Conservation (phyloP, 2,329 filamentous ascomycete species). For the Colletotrichum siamense region DNA sequence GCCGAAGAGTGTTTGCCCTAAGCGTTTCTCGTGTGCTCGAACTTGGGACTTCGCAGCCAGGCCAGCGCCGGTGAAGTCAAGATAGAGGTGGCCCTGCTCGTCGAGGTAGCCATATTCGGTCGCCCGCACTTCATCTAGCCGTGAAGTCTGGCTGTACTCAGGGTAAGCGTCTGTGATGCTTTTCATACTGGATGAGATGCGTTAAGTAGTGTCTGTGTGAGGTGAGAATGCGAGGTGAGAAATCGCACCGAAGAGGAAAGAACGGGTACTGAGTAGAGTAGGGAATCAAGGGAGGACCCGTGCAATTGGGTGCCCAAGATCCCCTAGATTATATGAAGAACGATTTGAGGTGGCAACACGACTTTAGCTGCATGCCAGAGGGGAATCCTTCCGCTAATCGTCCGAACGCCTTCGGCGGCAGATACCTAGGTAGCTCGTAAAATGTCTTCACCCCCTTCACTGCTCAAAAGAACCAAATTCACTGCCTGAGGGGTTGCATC, state of each 20-base stretch:
- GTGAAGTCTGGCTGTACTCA: conserved; percentile 36
- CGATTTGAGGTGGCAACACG: background rate
- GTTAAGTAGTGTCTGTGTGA: background rate
- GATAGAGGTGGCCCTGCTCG: conserved; percentile 41
- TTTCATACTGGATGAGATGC: background rate
- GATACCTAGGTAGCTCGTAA: background rate
- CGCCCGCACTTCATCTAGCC: conserved; percentile 34
- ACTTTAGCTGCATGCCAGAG: background rate
- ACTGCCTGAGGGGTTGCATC: background rate
- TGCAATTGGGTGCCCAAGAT: background rate
- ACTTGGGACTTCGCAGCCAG: conserved; percentile 38
- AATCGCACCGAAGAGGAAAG: background rate
- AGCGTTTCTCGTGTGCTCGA: conserved; percentile 33
- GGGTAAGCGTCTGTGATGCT: conserved; percentile 29
- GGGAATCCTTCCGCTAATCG: background rate
- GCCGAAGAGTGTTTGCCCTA: conserved; percentile 35
- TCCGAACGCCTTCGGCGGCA: background rate
- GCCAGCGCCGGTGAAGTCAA: conserved; percentile 46
- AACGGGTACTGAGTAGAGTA: background rate
- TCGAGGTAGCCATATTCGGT: conserved; percentile 43
- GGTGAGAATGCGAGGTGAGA: background rate
- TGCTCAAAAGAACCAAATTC: background rate
- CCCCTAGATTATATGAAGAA: background rate
- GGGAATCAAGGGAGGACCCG: background rate
- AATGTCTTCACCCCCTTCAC: background rate